Percentiles rank a stretch among this genome's conserved stretches.
Conservation (phyloP, 2,329 filamentous ascomycete species). For the Neopestalotiopsis sp. region DNA sequence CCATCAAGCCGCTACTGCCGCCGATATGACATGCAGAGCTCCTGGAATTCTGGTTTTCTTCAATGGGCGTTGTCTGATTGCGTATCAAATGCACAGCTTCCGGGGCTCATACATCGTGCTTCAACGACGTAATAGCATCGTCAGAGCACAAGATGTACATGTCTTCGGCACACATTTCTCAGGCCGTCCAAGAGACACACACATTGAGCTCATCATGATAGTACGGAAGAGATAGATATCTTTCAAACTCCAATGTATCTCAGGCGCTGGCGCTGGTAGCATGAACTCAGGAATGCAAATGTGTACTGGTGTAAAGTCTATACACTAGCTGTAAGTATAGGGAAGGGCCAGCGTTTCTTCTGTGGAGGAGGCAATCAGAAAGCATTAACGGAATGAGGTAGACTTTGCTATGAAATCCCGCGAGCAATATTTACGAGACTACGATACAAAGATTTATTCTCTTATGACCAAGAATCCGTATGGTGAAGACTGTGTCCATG, state of each 20-base stretch:
- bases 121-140: not conserved
- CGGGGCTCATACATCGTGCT: not conserved
- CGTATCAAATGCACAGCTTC: not conserved
- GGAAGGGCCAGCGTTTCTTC: not conserved
- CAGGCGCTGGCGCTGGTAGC: not conserved
- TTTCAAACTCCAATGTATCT: not conserved
- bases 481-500: too few relatives aligned
- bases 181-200: not conserved
- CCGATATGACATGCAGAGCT: not conserved
- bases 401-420: not conserved
- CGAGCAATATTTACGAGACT: constrained; percentile 9
- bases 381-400: not conserved
- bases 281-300: not conserved
- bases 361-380: not conserved
- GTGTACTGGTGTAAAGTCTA: not conserved
- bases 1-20: not conserved
- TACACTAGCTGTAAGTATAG: not conserved
- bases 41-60: not conserved
- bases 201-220: not conserved
- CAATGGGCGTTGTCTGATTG: not conserved
- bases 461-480: not conserved
- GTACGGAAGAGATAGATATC: not conserved
- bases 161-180: not conserved
- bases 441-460: constrained; percentile 2
- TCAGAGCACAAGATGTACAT: not conserved